Percentiles rank a stretch among this genome's conserved stretches.
These are phyloP conservation scores for Tephrocybe sp. DNA, from an alignment of 768 basidiomycete genomes.

Conservation along the genomic window DNA sequence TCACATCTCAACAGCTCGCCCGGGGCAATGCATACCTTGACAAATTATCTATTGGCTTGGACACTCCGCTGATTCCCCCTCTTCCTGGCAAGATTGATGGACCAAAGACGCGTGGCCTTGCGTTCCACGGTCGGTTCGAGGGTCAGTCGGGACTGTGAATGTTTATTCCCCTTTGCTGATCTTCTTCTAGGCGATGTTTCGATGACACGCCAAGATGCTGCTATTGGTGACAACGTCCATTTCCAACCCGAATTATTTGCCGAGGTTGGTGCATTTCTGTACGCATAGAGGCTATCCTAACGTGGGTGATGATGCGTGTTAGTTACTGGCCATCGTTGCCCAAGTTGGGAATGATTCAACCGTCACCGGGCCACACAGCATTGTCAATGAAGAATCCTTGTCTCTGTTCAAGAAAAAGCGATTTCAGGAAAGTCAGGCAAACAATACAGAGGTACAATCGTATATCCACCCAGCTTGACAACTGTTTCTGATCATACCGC, in stretches of 20 bases:
- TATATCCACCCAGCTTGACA: background rate
- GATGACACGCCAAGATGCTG: constrained; percentile 16
- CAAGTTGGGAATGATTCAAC: constrained; percentile 15
- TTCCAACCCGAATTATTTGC: constrained; percentile 10
- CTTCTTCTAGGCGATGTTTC: constrained; percentile 13
- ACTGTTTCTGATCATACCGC: background rate
- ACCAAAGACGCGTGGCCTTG: constrained; percentile 12
- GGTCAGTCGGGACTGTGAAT: background rate
- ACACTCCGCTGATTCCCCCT: constrained; percentile 9
- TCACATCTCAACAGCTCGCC: background rate
- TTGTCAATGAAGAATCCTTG: constrained; percentile 10
- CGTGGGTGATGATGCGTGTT: background rate
- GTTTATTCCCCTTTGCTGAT: background rate
- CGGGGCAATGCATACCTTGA: constrained; percentile 14
- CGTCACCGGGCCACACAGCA: constrained; percentile 14
- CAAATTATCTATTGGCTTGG: constrained; percentile 14
- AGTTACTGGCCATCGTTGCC: constrained; percentile 11
- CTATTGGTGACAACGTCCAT: constrained; percentile 14
- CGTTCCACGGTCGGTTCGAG: constrained; percentile 15
- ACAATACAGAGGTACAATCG: constrained; percentile 8
- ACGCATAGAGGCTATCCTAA: too few relatives aligned
- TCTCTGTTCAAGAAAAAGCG: constrained; percentile 15
- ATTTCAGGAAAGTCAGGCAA: constrained; percentile 9
- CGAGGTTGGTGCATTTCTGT: background rate
- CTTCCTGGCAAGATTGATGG: constrained; percentile 15